Evolutionary conservation across 1,284 basidiomycete genomes (phyloP).

Genomic region (Leccinum pallidistipes): DNA sequence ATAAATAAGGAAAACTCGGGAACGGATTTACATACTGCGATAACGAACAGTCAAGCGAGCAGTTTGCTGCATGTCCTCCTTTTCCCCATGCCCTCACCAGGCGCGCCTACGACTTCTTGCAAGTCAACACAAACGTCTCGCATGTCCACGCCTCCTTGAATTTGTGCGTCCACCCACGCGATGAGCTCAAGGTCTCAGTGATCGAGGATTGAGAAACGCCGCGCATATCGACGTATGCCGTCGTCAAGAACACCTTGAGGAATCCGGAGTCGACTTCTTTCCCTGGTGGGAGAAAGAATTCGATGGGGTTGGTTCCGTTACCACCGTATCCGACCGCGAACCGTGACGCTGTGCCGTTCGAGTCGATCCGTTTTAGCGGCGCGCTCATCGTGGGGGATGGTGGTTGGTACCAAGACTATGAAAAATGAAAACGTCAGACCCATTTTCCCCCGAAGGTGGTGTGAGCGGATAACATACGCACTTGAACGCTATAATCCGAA

Average conservation of each 20-base stretch:
- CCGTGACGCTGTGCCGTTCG: constrained; percentile 10
- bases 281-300: constrained; percentile 18
- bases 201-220: constrained; percentile 16
- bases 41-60: neutral
- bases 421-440: neutral
- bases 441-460: neutral
- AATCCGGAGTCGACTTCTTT: constrained; percentile 18
- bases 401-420: constrained; percentile 22
- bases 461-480: constrained; percentile 4
- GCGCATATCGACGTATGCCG: constrained; percentile 19
- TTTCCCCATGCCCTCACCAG: neutral
- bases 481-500: constrained; percentile 22
- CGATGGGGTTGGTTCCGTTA: constrained; percentile 24
- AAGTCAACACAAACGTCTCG: constrained; percentile 27
- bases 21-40: neutral
- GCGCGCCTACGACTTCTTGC: constrained; percentile 5
- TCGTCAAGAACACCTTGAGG: constrained; percentile 26
- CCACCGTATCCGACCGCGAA: constrained; percentile 26
- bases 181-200: neutral
- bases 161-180: neutral
- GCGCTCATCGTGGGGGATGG: constrained; percentile 3
- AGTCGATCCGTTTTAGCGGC: constrained; percentile 9
- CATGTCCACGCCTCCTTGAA: constrained; percentile 18
- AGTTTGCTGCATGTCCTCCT: neutral
- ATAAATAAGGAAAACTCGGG: neutral